Conservation (phyloP, 2,329 filamentous ascomycete genomes). For the Amphichorda felina region DNA sequence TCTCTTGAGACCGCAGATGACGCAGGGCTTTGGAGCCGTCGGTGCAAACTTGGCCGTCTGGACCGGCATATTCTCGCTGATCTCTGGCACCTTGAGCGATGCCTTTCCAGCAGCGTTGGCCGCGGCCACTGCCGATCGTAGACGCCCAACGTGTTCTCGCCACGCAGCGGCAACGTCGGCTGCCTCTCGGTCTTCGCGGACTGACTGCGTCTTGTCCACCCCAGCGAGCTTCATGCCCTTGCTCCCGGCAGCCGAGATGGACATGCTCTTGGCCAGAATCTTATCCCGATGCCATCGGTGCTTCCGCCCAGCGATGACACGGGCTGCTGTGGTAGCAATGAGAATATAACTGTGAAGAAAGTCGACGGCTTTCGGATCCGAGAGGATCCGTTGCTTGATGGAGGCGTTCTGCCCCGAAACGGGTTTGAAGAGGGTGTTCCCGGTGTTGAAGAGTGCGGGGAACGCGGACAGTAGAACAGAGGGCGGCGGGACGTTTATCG, state of each 20-base stretch:
- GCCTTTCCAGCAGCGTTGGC: conserved; percentile 47
- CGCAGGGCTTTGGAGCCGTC: conserved; percentile 63
- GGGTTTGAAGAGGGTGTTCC: conserved; percentile 54
- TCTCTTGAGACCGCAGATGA: conserved; percentile 77
- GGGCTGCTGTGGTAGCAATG: conserved; percentile 57
- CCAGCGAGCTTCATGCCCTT: conserved; percentile 88
- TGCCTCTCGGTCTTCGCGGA: conserved; percentile 75
- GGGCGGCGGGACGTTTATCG: conserved; percentile 82
- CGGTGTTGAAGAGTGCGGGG: conserved; percentile 55
- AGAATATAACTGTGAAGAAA: conserved; percentile 56
- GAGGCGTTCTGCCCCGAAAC: conserved; percentile 45
- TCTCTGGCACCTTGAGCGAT: conserved; percentile 51
- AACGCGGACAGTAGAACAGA: conserved; percentile 71
- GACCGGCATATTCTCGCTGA: conserved; percentile 57
- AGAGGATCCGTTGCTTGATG: conserved; percentile 50
- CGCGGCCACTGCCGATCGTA: conserved; percentile 62
- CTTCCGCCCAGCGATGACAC: conserved; percentile 73
- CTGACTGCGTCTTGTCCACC: conserved; percentile 71
- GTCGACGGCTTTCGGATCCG: conserved; percentile 45
- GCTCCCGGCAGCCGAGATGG: conserved; percentile 64
- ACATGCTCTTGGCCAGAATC: conserved; percentile 76
- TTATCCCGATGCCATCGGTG: conserved; percentile 85
- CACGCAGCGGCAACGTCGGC: conserved; percentile 65
- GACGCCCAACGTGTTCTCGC: conserved; percentile 62
- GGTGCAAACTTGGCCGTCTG: conserved; percentile 61